phyloP scores from a whole-genome alignment of 768 basidiomycete species.

The Termitomyces sp. region DNA sequence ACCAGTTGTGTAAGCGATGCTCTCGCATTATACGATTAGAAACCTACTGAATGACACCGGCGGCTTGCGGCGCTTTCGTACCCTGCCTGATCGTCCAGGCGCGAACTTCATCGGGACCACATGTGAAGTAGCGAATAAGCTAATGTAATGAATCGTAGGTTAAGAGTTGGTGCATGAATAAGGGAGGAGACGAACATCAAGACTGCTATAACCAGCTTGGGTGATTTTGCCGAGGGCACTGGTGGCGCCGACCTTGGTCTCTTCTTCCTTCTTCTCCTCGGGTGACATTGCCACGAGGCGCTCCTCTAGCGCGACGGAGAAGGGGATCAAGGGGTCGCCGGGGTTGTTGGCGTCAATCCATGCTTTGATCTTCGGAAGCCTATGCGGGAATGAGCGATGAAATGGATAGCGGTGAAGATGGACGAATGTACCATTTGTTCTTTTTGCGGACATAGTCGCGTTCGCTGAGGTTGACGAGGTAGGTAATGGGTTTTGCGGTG shows the following conservation, averaged over 20 bases:
- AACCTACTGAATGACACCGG: constrained; percentile 93
- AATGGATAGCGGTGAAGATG: neutral
- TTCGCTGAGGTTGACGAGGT: constrained; percentile 96
- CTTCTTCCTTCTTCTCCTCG: constrained; percentile 75
- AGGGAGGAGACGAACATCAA: constrained; percentile 53
- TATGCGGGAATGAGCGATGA: constrained; percentile 17
- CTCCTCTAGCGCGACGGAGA: constrained; percentile 95
- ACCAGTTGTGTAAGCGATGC: neutral
- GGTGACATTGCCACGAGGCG: constrained; percentile 58
- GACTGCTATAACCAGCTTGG: constrained; percentile 83
- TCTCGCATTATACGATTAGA: neutral
- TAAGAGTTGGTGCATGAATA: neutral
- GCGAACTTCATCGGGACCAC: constrained; percentile 93
- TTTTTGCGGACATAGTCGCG: constrained; percentile 94
- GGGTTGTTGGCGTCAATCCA: constrained; percentile 98
- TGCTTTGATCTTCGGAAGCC: constrained; percentile 93
- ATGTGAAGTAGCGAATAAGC: constrained; percentile 96
- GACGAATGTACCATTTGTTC: constrained; percentile 81
- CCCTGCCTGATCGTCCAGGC: constrained; percentile 97
- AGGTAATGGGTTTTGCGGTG: constrained; percentile 96
- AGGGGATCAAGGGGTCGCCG: constrained; percentile 93
- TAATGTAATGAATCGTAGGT: constrained; percentile 19
- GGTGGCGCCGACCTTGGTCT: constrained; percentile 66
- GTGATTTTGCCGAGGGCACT: constrained; percentile 91
- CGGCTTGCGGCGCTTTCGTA: constrained; percentile 94